These are phyloP conservation scores for Linnemannia elongata DNA, from an alignment of 192 early-diverging fungal genomes.

Conservation along the genomic window DNA sequence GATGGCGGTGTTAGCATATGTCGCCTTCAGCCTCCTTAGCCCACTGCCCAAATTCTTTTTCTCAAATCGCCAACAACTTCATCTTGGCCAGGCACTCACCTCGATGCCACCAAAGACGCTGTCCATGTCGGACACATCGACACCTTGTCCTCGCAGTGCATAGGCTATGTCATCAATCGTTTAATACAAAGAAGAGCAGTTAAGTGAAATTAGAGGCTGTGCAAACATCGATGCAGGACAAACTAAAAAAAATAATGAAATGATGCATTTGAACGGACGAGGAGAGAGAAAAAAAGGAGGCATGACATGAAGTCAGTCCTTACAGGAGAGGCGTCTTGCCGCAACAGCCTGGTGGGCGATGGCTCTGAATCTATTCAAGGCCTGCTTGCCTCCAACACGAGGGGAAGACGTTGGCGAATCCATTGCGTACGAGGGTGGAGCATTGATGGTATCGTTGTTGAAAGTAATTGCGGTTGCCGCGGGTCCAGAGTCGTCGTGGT, in stretches of 20 bases:
- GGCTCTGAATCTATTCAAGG: conserved; percentile 18
- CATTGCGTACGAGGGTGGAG: background rate
- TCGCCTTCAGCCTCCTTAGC: background rate
- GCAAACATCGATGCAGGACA: background rate
- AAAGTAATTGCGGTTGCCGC: background rate
- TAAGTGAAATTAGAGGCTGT: background rate
- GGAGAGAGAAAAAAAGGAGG: background rate
- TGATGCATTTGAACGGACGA: background rate
- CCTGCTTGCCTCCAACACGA: background rate
- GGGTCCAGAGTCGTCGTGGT: background rate
- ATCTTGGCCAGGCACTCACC: background rate
- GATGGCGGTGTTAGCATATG: background rate
- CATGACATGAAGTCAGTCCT: background rate
- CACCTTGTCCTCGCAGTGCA: conserved; percentile 42
- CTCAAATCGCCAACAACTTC: background rate
- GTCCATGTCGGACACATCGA: conserved; percentile 49
- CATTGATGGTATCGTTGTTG: background rate
- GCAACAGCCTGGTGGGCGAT: background rate
- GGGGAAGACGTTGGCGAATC: background rate
- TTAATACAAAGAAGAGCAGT: background rate
- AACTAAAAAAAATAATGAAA: background rate
- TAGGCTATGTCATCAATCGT: conserved; percentile 8
- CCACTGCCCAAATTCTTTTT: background rate
- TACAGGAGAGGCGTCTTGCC: conserved; percentile 24
- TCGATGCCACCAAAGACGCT: conserved; percentile 50